Percentiles rank a stretch among this genome's conserved stretches.
Evolutionary conservation across 257 asterid genomes (phyloP).

Genomic region (Thymus quinquecostatus): DNA sequence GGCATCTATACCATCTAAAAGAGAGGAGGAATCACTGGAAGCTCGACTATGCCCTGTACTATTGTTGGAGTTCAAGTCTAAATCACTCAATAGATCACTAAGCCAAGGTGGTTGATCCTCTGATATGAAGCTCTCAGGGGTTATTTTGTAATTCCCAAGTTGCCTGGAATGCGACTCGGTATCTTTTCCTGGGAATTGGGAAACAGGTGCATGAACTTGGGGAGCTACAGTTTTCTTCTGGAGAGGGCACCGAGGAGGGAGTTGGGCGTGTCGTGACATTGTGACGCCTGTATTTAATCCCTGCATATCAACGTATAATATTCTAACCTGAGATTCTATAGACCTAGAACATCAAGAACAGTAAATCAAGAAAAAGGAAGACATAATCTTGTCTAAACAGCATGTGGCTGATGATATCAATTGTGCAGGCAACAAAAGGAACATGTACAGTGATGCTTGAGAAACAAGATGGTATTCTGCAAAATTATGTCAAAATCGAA

Average conservation of each 20-base stretch:
- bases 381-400: conserved; percentile 24
- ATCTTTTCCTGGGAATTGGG: conserved; percentile 38
- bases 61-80: conserved; percentile 45
- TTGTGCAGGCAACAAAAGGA: background rate
- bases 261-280: conserved; percentile 81
- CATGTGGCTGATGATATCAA: background rate
- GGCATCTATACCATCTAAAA: conserved; percentile 28
- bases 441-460: background rate
- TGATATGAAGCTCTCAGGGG: conserved; percentile 46
- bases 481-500: background rate
- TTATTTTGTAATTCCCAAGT: conserved; percentile 42
- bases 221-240: conserved; percentile 54
- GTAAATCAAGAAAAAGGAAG: conserved; percentile 17
- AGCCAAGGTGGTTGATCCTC: conserved; percentile 81
- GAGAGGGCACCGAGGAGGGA: conserved; percentile 90
- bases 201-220: conserved; percentile 29
- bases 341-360: conserved; percentile 23
- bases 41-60: conserved; percentile 50
- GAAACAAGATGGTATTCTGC: background rate
- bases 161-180: conserved; percentile 33
- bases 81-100: conserved; percentile 64
- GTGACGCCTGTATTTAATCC: conserved; percentile 35
- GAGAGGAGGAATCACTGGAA: conserved; percentile 59
- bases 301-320: conserved; percentile 35
- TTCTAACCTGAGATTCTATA: conserved; percentile 31